A percentile compares a stretch with the other conserved stretches of the same genome.
phyloP scores from a whole-genome alignment of 1,139 yeast genomes.

The Geotrichum siamense region DNA sequence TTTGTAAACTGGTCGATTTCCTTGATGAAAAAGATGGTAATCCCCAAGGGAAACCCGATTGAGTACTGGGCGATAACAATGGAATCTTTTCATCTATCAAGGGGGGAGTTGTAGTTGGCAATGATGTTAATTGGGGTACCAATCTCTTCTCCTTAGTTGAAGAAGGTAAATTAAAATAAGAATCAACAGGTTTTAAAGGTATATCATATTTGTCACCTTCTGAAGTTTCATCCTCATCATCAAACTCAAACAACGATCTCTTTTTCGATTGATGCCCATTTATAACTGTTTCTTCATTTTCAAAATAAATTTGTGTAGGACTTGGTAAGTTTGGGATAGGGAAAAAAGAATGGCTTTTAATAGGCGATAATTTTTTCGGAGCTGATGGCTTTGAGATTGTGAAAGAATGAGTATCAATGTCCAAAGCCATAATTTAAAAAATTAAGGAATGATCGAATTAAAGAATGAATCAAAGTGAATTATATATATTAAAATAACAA shows the following conservation, averaged over 20 bases:
- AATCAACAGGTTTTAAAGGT: slow-evolving; percentile 10
- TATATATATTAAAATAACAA: no score
- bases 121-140: no score
- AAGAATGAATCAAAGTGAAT: no score
- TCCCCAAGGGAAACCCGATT: slow-evolving; percentile 10
- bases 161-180: slow-evolving; percentile 17
- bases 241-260: no score
- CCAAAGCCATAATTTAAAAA: slow-evolving; percentile 6
- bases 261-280: no score
- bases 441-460: no score
- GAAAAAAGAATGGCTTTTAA: not conserved
- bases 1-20: slow-evolving; percentile 18
- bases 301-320: not conserved
- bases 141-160: no score
- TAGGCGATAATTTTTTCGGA: slow-evolving; percentile 1
- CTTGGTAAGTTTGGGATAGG: slow-evolving; percentile 1
- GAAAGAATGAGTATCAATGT: not conserved
- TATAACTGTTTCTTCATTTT: no score
- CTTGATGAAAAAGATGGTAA: slow-evolving; percentile 13
- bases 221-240: no score
- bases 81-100: no score
- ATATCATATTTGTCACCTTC: slow-evolving; percentile 11
- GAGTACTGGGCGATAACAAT: slow-evolving; percentile 9
- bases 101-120: no score
- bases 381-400: not conserved